phyloP scores from a whole-genome alignment of 2,329 filamentous ascomycete species.

The Chalaropsis ovoidea region DNA sequence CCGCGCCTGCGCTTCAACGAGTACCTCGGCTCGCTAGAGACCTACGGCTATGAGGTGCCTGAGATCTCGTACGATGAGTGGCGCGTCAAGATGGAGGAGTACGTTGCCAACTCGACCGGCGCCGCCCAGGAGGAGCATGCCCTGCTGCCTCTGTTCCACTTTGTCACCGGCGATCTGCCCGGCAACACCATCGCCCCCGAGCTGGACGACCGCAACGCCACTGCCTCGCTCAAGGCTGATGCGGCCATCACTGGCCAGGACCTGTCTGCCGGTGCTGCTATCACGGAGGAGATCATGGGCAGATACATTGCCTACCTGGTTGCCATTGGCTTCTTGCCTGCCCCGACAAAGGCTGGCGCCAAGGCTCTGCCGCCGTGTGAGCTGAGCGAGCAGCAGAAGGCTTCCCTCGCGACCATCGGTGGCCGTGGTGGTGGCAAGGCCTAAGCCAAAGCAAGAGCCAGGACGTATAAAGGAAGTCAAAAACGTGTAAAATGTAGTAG shows the following conservation, averaged over 20 bases:
- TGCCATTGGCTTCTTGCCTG: slow-evolving; percentile 48
- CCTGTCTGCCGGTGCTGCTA: slow-evolving; percentile 41
- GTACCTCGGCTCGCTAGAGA: slow-evolving; percentile 59
- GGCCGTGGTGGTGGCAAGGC: slow-evolving; percentile 25
- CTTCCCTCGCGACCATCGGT: slow-evolving; percentile 24
- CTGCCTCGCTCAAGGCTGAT: slow-evolving; percentile 47
- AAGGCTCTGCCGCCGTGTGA: slow-evolving; percentile 41
- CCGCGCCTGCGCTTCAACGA: slow-evolving; percentile 68
- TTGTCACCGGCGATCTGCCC: slow-evolving; percentile 58
- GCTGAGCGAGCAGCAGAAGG: slow-evolving; percentile 25
- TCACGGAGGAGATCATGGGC: slow-evolving; percentile 49
- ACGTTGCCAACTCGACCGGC: slow-evolving; percentile 29
- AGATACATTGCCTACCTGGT: slow-evolving; percentile 51
- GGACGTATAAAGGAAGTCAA: background rate
- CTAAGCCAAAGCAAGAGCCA: background rate
- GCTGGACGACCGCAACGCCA: slow-evolving; percentile 53
- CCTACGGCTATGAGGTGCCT: slow-evolving; percentile 62
- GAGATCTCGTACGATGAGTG: slow-evolving; percentile 59
- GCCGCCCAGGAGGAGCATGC: slow-evolving; percentile 31
- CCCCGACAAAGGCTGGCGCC: slow-evolving; percentile 32
- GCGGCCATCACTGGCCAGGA: slow-evolving; percentile 41
- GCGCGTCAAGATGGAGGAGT: slow-evolving; percentile 42
- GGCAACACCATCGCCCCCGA: slow-evolving; percentile 58
- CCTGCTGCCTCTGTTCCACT: slow-evolving; percentile 57
- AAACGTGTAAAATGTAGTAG: background rate